Conservation (phyloP, 768 basidiomycete species). For the Phallus indusiatus region DNA sequence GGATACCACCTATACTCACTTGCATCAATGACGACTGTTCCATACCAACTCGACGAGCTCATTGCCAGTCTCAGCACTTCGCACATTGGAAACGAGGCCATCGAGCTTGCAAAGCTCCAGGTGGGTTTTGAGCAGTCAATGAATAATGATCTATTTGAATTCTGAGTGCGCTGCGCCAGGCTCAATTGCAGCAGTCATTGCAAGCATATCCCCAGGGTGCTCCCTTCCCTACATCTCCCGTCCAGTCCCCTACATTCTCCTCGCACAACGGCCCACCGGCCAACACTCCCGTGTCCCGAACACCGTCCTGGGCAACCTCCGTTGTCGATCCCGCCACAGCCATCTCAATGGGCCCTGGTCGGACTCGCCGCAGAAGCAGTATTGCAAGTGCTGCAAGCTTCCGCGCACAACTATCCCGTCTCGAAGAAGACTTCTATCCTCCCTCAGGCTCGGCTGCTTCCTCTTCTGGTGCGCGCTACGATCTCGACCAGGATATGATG, state of each 20-base stretch:
- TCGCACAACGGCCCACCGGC: neutral
- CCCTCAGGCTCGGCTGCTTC: too few species aligned
- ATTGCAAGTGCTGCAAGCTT: neutral
- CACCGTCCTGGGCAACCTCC: too few species aligned
- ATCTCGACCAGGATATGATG: slow-evolving; percentile 2
- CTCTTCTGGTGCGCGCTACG: too few species aligned
- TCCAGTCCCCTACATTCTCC: neutral
- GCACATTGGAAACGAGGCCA: slow-evolving; percentile 1
- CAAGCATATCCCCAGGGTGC: slow-evolving; percentile 1
- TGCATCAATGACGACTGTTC: slow-evolving; percentile 3
- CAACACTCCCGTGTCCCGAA: slow-evolving; percentile 3
- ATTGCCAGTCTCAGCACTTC: slow-evolving; percentile 1
- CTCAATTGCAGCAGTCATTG: slow-evolving; percentile 5
- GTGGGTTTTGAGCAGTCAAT: neutral
- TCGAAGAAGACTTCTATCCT: neutral
- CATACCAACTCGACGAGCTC: slow-evolving; percentile 7
- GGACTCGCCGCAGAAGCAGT: slow-evolving; percentile 7
- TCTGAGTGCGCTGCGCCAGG: neutral
- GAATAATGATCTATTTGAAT: neutral
- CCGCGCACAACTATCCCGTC: neutral
- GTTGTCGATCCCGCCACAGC: neutral
- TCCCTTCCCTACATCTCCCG: slow-evolving; percentile 6
- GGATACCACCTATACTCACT: too few species aligned
- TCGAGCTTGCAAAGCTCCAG: slow-evolving; percentile 7
- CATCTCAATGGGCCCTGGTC: neutral